These are phyloP conservation scores for Sugiyamaella valdiviana DNA, from an alignment of 805 yeast species.

Conservation along the genomic window DNA sequence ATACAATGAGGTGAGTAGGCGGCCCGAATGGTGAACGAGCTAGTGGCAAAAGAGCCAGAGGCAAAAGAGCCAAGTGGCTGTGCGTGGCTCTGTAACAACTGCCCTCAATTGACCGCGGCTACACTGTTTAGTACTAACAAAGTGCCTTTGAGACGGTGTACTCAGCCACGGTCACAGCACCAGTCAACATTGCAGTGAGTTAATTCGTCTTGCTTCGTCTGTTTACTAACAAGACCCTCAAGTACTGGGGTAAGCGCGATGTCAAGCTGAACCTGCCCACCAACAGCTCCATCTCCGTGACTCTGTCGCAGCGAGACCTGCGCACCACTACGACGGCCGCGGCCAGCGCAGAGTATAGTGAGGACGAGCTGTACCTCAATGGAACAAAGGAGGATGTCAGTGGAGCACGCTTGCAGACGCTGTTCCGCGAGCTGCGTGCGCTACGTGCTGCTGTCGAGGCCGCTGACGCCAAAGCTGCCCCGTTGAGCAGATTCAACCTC, in stretches of 20 bases:
- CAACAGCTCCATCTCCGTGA: conserved; percentile 91
- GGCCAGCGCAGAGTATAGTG: conserved; percentile 47
- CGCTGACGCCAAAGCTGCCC: conserved; percentile 23
- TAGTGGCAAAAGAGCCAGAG: no score
- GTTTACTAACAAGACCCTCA: conserved; percentile 57
- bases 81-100: no score
- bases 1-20: not conserved
- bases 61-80: no score
- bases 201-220: not conserved
- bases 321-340: conserved; percentile 89
- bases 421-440: conserved; percentile 66
- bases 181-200: conserved; percentile 91
- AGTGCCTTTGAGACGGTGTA: conserved; percentile 31
- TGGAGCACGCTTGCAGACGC: conserved; percentile 46
- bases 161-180: conserved; percentile 86
- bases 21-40: no score
- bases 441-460: conserved; percentile 58
- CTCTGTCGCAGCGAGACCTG: conserved; percentile 83
- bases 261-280: conserved; percentile 85
- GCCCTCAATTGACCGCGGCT: no score
- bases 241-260: conserved; percentile 99
- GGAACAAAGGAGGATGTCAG: conserved; percentile 74
- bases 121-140: no score
- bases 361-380: conserved; percentile 77
- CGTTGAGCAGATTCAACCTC: conserved; percentile 53